phyloP scores from a whole-genome alignment of 1,139 yeast genomes.

The Yamadazyma sp. region DNA sequence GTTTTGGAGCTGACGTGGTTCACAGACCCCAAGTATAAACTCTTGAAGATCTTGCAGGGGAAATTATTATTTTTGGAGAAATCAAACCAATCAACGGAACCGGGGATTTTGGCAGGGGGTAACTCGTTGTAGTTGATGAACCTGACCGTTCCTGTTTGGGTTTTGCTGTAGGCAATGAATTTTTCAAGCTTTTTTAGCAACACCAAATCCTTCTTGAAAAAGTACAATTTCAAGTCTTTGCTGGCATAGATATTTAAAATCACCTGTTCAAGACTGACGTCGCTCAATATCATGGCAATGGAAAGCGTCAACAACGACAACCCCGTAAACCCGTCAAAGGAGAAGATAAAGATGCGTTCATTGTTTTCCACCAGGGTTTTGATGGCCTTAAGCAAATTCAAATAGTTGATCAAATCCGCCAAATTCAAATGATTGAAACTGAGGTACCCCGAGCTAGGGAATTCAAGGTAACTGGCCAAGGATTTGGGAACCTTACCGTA shows the following conservation, averaged over 20 bases:
- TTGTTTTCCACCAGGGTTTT: slow-evolving; percentile 22
- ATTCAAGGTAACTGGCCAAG: slow-evolving; percentile 29
- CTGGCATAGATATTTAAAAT: slow-evolving; percentile 17
- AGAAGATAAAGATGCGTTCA: slow-evolving; percentile 31
- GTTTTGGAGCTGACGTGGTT: slow-evolving; percentile 37
- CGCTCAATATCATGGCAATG: slow-evolving; percentile 22
- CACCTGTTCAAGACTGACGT: slow-evolving; percentile 23
- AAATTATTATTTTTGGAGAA: slow-evolving; percentile 34
- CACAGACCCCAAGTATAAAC: slow-evolving; percentile 35
- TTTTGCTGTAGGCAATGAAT: slow-evolving; percentile 21
- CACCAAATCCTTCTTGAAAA: slow-evolving; percentile 31
- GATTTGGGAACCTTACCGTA: slow-evolving; percentile 31
- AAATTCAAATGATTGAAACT: slow-evolving; percentile 23
- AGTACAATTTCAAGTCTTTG: slow-evolving; percentile 28
- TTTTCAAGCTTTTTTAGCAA: slow-evolving; percentile 34
- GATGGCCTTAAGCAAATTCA: slow-evolving; percentile 34
- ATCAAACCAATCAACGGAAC: slow-evolving; percentile 35
- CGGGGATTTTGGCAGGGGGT: slow-evolving; percentile 2
- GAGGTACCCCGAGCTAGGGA: slow-evolving; percentile 34
- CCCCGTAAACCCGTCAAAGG: slow-evolving; percentile 45
- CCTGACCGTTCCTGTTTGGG: slow-evolving; percentile 7
- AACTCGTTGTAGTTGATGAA: slow-evolving; percentile 15
- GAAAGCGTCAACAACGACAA: slow-evolving; percentile 31
- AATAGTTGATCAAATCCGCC: slow-evolving; percentile 26
- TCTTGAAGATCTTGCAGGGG: slow-evolving; percentile 33